These are phyloP conservation scores for Naganishia cerealis DNA, from an alignment of 1,284 basidiomycete genomes.

Conservation along the genomic window DNA sequence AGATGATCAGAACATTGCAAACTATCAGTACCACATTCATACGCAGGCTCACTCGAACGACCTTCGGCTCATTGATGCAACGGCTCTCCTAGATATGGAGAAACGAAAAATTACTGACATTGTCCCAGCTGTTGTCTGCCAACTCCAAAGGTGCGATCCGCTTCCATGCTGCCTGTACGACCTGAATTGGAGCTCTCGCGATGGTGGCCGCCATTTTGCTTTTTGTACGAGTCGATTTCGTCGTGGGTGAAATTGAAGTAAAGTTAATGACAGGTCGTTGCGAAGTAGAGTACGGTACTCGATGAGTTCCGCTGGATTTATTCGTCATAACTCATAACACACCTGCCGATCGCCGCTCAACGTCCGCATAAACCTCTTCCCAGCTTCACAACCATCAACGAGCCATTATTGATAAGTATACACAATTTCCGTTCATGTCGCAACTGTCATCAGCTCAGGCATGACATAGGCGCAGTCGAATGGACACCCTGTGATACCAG, in stretches of 20 bases:
- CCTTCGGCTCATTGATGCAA: not conserved
- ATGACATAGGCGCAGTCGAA: not conserved
- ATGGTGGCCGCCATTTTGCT: not conserved
- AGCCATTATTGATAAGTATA: too few relatives aligned
- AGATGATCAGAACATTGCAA: slow-evolving; percentile 17
- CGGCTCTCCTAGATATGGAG: not conserved
- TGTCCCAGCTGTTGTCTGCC: slow-evolving; percentile 81
- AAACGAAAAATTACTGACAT: slow-evolving; percentile 61
- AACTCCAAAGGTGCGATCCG: slow-evolving; percentile 79
- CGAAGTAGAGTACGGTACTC: too few relatives aligned
- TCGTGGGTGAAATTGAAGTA: not conserved
- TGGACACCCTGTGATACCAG: not conserved
- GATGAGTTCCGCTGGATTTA: not conserved
- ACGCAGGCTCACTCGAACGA: not conserved
- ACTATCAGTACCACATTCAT: not conserved
- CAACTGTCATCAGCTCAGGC: too few relatives aligned
- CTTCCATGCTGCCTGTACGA: slow-evolving; percentile 53
- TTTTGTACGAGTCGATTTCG: not conserved
- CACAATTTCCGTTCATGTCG: too few relatives aligned
- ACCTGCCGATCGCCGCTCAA: too few relatives aligned
- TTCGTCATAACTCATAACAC: not conserved
- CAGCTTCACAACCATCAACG: too few relatives aligned
- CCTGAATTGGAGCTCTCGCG: slow-evolving; percentile 41
- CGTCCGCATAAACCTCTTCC: not conserved
- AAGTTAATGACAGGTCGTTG: too few relatives aligned